These are phyloP conservation scores for Bromus sterilis DNA, from an alignment of 176 grass and related monocot genomes.

Conservation along the genomic window DNA sequence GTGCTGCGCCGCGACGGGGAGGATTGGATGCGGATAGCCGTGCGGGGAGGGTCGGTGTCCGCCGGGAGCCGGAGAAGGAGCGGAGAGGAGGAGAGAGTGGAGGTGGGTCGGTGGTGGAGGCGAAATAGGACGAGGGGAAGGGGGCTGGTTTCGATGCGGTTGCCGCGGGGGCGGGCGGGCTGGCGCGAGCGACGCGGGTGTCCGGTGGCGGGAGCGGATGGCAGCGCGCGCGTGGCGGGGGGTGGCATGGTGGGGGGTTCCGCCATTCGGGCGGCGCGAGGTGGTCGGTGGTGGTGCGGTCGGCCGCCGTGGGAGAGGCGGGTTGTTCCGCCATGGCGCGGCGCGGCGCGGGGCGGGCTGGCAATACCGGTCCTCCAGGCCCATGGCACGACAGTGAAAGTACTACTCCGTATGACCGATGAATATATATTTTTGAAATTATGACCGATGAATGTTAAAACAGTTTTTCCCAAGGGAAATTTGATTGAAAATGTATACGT, in stretches of 20 bases:
- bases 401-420: too few species aligned
- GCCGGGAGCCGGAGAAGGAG: not conserved
- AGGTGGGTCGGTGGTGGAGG: conserved; percentile 14
- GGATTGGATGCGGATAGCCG: not conserved
- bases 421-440: too few species aligned
- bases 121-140: conserved; percentile 22
- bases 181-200: not conserved
- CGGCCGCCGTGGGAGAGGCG: not conserved
- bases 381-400: not conserved
- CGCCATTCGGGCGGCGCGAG: not conserved
- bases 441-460: too few species aligned
- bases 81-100: not conserved
- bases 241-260: not conserved
- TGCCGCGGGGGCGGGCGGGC: not conserved
- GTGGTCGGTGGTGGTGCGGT: not conserved
- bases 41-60: not conserved
- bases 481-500: too few species aligned
- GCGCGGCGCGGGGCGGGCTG: not conserved
- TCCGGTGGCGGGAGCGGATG: not conserved
- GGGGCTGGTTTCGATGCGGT: not conserved
- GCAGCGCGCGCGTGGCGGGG: not conserved
- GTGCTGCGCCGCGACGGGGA: not conserved
- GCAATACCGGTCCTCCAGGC: not conserved
- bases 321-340: not conserved
- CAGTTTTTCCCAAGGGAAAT: too few species aligned